A percentile compares a stretch with the other conserved stretches of the same genome.
phyloP scores from a whole-genome alignment of 2,329 filamentous ascomycete genomes.

The Penicillium sp. region DNA sequence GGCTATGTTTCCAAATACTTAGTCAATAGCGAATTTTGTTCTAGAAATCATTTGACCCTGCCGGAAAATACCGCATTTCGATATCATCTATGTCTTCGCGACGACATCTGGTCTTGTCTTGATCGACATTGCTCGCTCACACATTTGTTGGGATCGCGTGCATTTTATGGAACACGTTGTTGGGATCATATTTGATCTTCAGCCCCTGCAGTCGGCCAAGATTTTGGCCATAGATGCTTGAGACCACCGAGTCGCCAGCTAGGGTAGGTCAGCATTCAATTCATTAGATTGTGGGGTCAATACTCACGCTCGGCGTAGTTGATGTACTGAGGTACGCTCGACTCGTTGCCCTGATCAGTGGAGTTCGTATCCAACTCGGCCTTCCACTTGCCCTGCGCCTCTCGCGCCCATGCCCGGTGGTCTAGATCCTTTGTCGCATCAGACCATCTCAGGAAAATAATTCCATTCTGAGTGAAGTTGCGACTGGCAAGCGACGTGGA shows the following conservation, averaged over 20 bases:
- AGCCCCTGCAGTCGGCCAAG: constrained; percentile 43
- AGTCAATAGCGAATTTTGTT: background rate
- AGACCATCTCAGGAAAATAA: constrained; percentile 46
- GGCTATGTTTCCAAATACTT: background rate
- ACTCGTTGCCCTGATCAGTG: background rate
- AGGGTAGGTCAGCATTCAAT: constrained; percentile 7
- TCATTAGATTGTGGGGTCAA: too few species aligned
- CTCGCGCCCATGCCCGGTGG: constrained; percentile 43
- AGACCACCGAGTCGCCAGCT: constrained; percentile 36
- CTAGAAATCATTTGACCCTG: background rate
- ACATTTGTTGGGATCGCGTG: constrained; percentile 31
- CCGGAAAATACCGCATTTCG: background rate
- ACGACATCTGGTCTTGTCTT: background rate
- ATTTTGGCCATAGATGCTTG: constrained; percentile 50
- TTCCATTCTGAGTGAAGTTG: constrained; percentile 48
- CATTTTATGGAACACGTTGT: constrained; percentile 51
- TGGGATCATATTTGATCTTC: constrained; percentile 52
- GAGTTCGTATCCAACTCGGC: constrained; percentile 20
- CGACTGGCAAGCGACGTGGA: constrained; percentile 52
- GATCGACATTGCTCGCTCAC: background rate
- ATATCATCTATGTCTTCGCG: too few species aligned
- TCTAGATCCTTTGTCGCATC: constrained; percentile 39
- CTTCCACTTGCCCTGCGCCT: constrained; percentile 31
- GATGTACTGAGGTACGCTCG: constrained; percentile 36
- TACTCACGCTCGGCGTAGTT: constrained; percentile 39